A percentile compares a stretch with the other conserved stretches of the same genome.
These are phyloP conservation scores for Paracoccidioides lutzii DNA, from an alignment of 2,329 filamentous ascomycete species.

Conservation along the genomic window DNA sequence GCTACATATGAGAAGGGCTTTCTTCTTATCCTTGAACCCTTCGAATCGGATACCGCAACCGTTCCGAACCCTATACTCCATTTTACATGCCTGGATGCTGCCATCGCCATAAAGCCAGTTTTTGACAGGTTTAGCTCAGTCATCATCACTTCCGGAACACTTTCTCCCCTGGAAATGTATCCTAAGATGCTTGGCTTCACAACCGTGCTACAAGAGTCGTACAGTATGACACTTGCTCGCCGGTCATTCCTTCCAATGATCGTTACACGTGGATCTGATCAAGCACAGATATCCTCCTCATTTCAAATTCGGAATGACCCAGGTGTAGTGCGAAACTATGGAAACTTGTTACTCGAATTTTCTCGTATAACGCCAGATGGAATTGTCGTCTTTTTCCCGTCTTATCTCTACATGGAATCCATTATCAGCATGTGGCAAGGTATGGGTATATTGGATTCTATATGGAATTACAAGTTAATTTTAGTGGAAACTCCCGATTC, in stretches of 20 bases:
- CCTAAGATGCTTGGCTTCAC: slow-evolving; percentile 94
- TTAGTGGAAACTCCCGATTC: slow-evolving; percentile 95
- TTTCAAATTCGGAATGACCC: slow-evolving; percentile 95
- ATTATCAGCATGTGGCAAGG: slow-evolving; percentile 99
- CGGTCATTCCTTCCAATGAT: slow-evolving; percentile 97
- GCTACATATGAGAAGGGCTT: slow-evolving; percentile 97
- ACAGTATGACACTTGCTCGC: slow-evolving; percentile 88
- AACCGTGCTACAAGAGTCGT: slow-evolving; percentile 91
- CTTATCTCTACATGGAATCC: slow-evolving; percentile 97
- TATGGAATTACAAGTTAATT: slow-evolving; percentile 99
- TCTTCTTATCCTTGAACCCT: slow-evolving; percentile 89
- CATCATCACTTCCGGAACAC: slow-evolving; percentile 94
- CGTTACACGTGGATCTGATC: slow-evolving; percentile 86
- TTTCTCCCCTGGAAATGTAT: slow-evolving; percentile 96
- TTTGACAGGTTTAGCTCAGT: slow-evolving; percentile 97
- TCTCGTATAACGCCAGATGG: slow-evolving; percentile 92
- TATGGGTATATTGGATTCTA: slow-evolving; percentile 92
- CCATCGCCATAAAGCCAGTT: slow-evolving; percentile 94
- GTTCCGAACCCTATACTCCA: slow-evolving; percentile 95
- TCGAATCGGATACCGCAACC: slow-evolving; percentile 86
- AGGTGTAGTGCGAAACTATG: slow-evolving; percentile 93
- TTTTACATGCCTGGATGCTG: slow-evolving; percentile 91
- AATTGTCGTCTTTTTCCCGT: slow-evolving; percentile 98
- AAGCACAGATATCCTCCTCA: slow-evolving; percentile 80
- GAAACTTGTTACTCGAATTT: slow-evolving; percentile 84